phyloP scores from a whole-genome alignment of 805 yeast genomes.

The Metschnikowia cerradonensis region DNA sequence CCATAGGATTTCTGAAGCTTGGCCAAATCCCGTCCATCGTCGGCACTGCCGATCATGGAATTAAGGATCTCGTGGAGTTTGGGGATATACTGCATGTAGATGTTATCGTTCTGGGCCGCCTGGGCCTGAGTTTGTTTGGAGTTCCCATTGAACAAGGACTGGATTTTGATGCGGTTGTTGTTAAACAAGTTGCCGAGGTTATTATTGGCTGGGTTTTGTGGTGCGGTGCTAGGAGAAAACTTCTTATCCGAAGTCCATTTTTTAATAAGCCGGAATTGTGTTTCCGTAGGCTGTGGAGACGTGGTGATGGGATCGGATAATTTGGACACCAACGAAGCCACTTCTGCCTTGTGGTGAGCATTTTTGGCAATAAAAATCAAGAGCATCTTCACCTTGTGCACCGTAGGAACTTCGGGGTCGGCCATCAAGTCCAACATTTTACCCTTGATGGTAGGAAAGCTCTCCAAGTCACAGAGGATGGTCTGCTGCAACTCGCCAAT shows the following conservation, averaged over 20 bases:
- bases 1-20: constrained; percentile 9
- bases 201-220: constrained; percentile 6
- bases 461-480: constrained; percentile 53
- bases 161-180: constrained; percentile 30
- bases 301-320: constrained; percentile 29
- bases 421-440: constrained; percentile 54
- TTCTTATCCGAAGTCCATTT: constrained; percentile 11
- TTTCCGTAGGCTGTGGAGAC: constrained; percentile 29
- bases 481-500: constrained; percentile 89
- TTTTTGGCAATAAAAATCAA: constrained; percentile 72
- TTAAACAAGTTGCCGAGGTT: constrained; percentile 29
- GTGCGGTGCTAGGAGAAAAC: neutral
- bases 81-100: constrained; percentile 91
- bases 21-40: constrained; percentile 6
- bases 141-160: constrained; percentile 28
- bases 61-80: constrained; percentile 48
- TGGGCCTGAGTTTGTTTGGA: constrained; percentile 6
- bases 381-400: constrained; percentile 66
- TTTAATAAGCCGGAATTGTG: constrained; percentile 30
- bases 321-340: constrained; percentile 22
- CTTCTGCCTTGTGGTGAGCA: constrained; percentile 38
- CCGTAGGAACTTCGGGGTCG: constrained; percentile 40
- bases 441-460: constrained; percentile 39
- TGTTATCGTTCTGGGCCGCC: constrained; percentile 48
- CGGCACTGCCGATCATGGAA: constrained; percentile 14